Evolutionary conservation across 768 basidiomycete species (phyloP).

Genomic region (Saitozyma podzolica): DNA sequence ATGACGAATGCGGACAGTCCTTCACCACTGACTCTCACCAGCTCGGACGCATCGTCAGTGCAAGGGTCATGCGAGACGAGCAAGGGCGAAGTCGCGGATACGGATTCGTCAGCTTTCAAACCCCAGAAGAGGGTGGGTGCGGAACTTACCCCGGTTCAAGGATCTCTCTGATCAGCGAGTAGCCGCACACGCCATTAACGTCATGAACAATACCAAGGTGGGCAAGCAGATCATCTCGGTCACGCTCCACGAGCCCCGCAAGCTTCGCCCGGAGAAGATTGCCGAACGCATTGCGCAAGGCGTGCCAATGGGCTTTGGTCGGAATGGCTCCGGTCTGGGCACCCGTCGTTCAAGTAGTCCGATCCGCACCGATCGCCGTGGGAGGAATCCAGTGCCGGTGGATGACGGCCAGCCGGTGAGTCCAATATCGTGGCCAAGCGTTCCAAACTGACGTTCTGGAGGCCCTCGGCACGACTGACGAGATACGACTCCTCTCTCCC

Average conservation of each 20-base stretch:
- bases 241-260: conserved; percentile 39
- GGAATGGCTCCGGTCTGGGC: background rate
- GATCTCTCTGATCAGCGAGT: background rate
- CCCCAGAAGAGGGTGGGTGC: conserved; percentile 40
- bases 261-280: conserved; percentile 38
- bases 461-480: conserved; percentile 21
- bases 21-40: conserved; percentile 1
- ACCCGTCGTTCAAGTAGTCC: background rate
- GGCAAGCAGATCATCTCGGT: conserved; percentile 29
- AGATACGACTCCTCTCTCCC: conserved; percentile 27
- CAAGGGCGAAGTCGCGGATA: conserved; percentile 92
- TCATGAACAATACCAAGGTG: conserved; percentile 26
- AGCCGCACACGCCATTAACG: conserved; percentile 32
- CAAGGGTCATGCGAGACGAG: conserved; percentile 84
- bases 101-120: conserved; percentile 81
- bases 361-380: conserved; percentile 1
- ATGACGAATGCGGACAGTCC: too few relatives aligned
- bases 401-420: conserved; percentile 14
- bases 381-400: background rate
- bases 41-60: conserved; percentile 40
- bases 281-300: conserved; percentile 8
- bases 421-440: conserved; percentile 3
- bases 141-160: background rate
- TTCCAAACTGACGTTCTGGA: background rate
- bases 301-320: conserved; percentile 7